A percentile compares a stretch with the other conserved stretches of the same genome.
Conservation (phyloP, 805 yeast species). For the Candida ovalis region DNA sequence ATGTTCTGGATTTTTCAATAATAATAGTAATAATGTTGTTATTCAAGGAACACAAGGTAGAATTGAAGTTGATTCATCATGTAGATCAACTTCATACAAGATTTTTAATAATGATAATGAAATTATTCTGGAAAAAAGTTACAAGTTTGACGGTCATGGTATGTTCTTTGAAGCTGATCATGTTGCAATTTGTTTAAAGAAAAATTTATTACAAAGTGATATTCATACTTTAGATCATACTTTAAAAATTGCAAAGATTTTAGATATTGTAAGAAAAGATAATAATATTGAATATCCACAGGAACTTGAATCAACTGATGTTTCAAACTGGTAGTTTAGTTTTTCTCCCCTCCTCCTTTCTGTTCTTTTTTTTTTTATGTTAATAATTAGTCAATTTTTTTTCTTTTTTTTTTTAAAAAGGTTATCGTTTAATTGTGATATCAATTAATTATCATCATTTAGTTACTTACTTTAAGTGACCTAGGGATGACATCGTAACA, state of each 20-base stretch:
- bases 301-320: conserved; percentile 15
- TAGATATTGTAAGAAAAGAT: conserved; percentile 45
- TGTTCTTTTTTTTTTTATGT: neutral
- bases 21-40: conserved; percentile 2
- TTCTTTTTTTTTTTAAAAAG: too few relatives aligned
- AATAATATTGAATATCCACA: conserved; percentile 39
- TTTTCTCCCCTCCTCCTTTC: neutral
- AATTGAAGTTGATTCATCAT: conserved; percentile 12
- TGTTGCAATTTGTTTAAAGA: conserved; percentile 41
- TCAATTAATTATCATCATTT: too few relatives aligned
- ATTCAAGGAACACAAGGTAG: conserved; percentile 21
- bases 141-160: conserved; percentile 37
- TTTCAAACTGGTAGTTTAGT: neutral
- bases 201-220: conserved; percentile 36
- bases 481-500: too few relatives aligned
- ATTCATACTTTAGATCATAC: conserved; percentile 40
- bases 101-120: conserved; percentile 29
- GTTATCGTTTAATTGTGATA: neutral
- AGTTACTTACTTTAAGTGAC: too few relatives aligned
- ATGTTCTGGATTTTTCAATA: conserved; percentile 16
- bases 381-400: neutral
- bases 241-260: conserved; percentile 37
- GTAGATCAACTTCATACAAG: conserved; percentile 23
- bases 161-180: conserved; percentile 55
- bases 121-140: conserved; percentile 22